Evolutionary conservation across 768 basidiomycete species (phyloP).

Genomic region (Termitomyces sp.): DNA sequence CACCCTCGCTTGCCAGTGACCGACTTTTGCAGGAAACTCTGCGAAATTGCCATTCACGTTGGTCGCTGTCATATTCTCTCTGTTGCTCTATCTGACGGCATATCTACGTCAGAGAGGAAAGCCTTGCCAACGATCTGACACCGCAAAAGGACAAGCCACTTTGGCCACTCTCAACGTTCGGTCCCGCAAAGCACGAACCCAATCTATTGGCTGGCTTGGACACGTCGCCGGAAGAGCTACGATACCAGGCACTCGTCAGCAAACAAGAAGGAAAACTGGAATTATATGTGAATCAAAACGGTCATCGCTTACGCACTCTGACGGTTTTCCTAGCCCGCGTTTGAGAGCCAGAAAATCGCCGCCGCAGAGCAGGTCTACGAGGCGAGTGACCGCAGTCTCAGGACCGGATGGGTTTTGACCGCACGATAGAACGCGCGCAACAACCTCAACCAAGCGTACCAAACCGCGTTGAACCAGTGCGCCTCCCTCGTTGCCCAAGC

Average conservation of each 20-base stretch:
- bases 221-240: slow-evolving; percentile 73
- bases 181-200: slow-evolving; percentile 68
- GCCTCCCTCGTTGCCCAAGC: slow-evolving; percentile 15
- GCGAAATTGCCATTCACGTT: slow-evolving; percentile 27
- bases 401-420: too few relatives aligned
- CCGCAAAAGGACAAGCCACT: slow-evolving; percentile 58
- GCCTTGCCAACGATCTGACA: slow-evolving; percentile 60
- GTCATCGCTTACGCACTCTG: background rate
- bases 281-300: slow-evolving; percentile 59
- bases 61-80: background rate
- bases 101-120: slow-evolving; percentile 53
- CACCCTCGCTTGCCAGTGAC: background rate
- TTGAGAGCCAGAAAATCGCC: slow-evolving; percentile 51
- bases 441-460: slow-evolving; percentile 45
- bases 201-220: slow-evolving; percentile 63
- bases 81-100: background rate
- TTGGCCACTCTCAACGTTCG: slow-evolving; percentile 81
- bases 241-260: slow-evolving; percentile 57
- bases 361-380: slow-evolving; percentile 44
- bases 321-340: slow-evolving; percentile 34
- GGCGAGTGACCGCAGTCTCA: slow-evolving; percentile 16
- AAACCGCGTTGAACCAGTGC: slow-evolving; percentile 46
- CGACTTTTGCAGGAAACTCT: slow-evolving; percentile 4
- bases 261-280: slow-evolving; percentile 45
- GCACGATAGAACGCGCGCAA: slow-evolving; percentile 35